Percentiles rank a stretch among this genome's conserved stretches.
Evolutionary conservation across 2,329 filamentous ascomycete genomes (phyloP).

Genomic region (Pseudogymnoascus sp.): DNA sequence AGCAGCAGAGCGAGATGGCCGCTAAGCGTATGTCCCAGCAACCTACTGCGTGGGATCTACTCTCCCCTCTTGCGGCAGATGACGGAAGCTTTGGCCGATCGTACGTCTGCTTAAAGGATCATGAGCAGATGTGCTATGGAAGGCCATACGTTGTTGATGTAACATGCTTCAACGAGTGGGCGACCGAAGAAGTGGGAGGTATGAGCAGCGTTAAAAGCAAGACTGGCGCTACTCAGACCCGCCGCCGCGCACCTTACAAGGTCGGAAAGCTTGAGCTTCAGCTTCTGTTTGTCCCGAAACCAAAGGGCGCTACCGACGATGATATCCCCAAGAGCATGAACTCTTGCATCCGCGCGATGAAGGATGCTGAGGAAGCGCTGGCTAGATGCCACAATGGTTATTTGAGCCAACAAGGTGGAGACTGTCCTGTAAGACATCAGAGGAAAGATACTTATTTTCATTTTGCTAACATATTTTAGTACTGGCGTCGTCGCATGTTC

Average conservation of each 20-base stretch:
- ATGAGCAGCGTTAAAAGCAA: constrained; percentile 93
- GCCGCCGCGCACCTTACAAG: constrained; percentile 88
- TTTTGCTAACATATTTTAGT: constrained; percentile 49
- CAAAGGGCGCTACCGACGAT: constrained; percentile 76
- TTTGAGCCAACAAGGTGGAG: constrained; percentile 92
- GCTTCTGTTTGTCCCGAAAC: constrained; percentile 87
- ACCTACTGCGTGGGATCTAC: constrained; percentile 73
- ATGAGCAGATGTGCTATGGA: constrained; percentile 81
- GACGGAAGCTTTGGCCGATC: constrained; percentile 92
- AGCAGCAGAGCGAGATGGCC: constrained; percentile 55
- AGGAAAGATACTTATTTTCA: neutral
- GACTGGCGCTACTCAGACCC: constrained; percentile 60
- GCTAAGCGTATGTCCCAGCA: constrained; percentile 54
- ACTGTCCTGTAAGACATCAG: constrained; percentile 73
- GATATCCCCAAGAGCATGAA: constrained; percentile 99
- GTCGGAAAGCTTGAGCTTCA: constrained; percentile 92
- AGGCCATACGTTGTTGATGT: constrained; percentile 82
- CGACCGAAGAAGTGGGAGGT: constrained; percentile 70
- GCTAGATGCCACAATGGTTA: constrained; percentile 77
- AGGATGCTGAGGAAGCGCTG: constrained; percentile 75
- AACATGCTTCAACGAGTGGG: constrained; percentile 98
- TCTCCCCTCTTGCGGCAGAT: constrained; percentile 77
- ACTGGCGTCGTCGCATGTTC: constrained; percentile 97
- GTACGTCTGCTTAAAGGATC: constrained; percentile 89
- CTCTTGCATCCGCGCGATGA: constrained; percentile 86